Percentiles rank a stretch among this genome's conserved stretches.
Conservation (phyloP, 1,139 yeast species). For the Citeromyces siamensis region DNA sequence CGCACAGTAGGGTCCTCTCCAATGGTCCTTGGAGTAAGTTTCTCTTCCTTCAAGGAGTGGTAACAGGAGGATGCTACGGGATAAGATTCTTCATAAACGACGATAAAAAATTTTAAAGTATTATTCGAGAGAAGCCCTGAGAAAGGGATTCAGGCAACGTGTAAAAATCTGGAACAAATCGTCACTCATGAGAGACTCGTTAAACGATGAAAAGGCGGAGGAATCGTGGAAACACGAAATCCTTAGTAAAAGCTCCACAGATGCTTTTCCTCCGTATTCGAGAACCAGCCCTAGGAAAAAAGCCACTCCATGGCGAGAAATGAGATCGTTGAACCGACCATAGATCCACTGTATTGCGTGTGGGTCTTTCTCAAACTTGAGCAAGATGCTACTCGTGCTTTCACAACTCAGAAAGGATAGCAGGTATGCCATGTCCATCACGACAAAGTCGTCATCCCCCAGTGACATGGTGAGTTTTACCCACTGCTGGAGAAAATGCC, state of each 20-base stretch:
- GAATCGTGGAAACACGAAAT: neutral
- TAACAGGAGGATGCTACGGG: constrained; percentile 59
- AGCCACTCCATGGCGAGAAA: neutral
- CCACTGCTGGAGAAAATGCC: neutral
- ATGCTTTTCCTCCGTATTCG: neutral
- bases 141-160: neutral
- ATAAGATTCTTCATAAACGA: constrained; percentile 41
- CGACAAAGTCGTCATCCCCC: neutral
- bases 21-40: constrained; percentile 41
- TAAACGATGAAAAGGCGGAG: neutral
- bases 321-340: neutral
- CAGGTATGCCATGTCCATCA: neutral
- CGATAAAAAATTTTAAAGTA: constrained; percentile 8
- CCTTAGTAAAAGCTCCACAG: neutral
- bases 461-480: neutral
- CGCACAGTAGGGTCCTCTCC: constrained; percentile 38
- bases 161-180: neutral
- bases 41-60: constrained; percentile 44
- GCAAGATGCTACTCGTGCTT: neutral
- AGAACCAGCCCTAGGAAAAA: neutral
- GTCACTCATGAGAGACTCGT: neutral
- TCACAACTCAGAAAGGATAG: neutral
- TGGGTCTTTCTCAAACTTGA: neutral
- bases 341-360: neutral
- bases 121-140: neutral